Base-by-base conservation (phyloP, 2,329 filamentous ascomycete genomes). In the Aspergillus quadrilineatus region DNA sequence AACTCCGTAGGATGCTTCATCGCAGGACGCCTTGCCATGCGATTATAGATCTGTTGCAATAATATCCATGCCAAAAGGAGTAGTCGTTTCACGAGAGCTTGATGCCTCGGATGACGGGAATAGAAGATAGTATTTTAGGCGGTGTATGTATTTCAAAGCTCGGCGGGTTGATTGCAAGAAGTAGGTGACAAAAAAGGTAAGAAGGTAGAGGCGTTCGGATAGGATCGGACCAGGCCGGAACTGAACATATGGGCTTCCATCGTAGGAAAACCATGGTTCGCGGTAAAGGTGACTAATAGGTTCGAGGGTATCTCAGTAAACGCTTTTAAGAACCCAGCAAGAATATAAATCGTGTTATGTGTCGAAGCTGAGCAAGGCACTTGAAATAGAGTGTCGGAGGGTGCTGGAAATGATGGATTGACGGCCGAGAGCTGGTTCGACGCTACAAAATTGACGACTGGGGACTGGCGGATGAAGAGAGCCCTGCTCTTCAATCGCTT, bases 1-100 rank as follows among this genome's bases (percentile, higher is more conserved):
- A 62, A 65, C 63, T 66, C 66, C 63, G 53, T 63, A 58, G 55
- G 59, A 68, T 67, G 63, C 64, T 64, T 65, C 59, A 49, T 49
- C 59, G 62, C 62, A 65, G 59, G 65, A 71, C 67, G 67, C 68
- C 69, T 61, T 67, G 62, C 65, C 65, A 72, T 72, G 69, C 69
- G 64, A 63, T 60, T 63, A 57, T 62, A 63, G 58, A 53, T 56
- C 59, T 55, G 45, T 50, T 41, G 10, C 26, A 36, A 29, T n/a
- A 50, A 48, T 32, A 46, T 12, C n/a, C 9, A 48, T 49, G 39
- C 60, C 59, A 62, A 60, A 51, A 53, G 15, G 12, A 36, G 36
- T 17, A 30, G 6, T 22, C 22, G 14, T 22, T 51, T 6, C 8
- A 44, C 15, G 44, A 53, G 22, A 44, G 6, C 28, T 15, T 41